Conservation (phyloP, 805 yeast species). For the Sugiyamaella mastotermitis region DNA sequence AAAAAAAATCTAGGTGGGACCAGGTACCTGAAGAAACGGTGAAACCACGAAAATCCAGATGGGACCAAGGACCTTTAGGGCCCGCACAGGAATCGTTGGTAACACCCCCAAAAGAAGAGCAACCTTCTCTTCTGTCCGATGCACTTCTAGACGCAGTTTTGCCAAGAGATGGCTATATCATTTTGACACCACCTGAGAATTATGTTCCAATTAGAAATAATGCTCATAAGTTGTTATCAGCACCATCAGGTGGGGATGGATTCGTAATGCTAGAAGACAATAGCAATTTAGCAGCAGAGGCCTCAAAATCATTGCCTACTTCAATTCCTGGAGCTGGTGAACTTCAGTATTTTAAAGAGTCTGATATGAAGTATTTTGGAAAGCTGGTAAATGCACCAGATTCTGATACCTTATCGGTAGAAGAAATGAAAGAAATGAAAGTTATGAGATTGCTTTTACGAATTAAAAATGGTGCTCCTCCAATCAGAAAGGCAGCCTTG, state of each 20-base stretch:
- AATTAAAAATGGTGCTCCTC: constrained; percentile 73
- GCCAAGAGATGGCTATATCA: constrained; percentile 44
- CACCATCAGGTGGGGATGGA: constrained; percentile 26
- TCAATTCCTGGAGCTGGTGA: constrained; percentile 63
- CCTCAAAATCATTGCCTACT: constrained; percentile 37
- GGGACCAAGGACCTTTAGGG: constrained; percentile 30
- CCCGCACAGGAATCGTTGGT: neutral
- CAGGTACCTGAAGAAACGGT: constrained; percentile 17
- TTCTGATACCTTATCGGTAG: constrained; percentile 36
- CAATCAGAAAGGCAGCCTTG: constrained; percentile 61
- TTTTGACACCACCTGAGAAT: constrained; percentile 40
- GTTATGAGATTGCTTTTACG: constrained; percentile 59
- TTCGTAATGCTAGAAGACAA: constrained; percentile 51
- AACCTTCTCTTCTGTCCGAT: constrained; percentile 33
- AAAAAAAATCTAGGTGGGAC: constrained; percentile 31
- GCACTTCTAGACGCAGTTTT: constrained; percentile 43
- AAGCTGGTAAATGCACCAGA: constrained; percentile 38
- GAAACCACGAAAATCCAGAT: constrained; percentile 25
- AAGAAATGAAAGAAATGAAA: constrained; percentile 53
- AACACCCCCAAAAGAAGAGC: constrained; percentile 22
- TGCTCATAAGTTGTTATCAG: constrained; percentile 34
- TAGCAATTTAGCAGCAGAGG: constrained; percentile 26
- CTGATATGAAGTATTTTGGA: constrained; percentile 68
- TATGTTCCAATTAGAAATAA: constrained; percentile 34
- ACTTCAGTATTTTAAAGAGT: constrained; percentile 60